A percentile compares a stretch with the other conserved stretches of the same genome.
Conservation (phyloP, 2,329 filamentous ascomycete species). For the Alternaria arborescens region DNA sequence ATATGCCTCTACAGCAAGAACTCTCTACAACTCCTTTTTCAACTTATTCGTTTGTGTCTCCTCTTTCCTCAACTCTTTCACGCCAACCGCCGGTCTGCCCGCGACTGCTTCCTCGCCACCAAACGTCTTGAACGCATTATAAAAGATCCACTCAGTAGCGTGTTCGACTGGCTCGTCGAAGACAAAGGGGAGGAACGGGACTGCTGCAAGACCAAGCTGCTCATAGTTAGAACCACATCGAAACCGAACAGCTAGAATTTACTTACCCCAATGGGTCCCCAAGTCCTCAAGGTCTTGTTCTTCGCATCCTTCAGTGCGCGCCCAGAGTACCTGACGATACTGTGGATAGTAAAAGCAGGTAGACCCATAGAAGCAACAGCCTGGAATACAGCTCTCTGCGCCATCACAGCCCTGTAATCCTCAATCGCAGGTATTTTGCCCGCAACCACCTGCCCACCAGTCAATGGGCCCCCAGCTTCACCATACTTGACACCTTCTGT, state of each 20-base stretch:
- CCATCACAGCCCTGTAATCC: slow-evolving; percentile 91
- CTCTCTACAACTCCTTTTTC: slow-evolving; percentile 51
- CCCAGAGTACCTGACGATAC: slow-evolving; percentile 88
- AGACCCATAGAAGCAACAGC: slow-evolving; percentile 90
- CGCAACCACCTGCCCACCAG: slow-evolving; percentile 38
- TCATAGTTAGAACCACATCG: slow-evolving; percentile 3
- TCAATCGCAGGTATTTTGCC: slow-evolving; percentile 75
- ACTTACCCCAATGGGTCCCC: slow-evolving; percentile 89
- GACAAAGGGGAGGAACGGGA: slow-evolving; percentile 82
- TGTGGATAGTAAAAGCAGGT: slow-evolving; percentile 93
- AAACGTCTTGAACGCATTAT: slow-evolving; percentile 77
- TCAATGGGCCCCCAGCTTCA: slow-evolving; percentile 27
- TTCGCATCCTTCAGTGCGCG: slow-evolving; percentile 83
- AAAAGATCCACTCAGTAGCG: slow-evolving; percentile 89
- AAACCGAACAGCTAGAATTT: neutral
- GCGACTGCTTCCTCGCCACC: slow-evolving; percentile 70
- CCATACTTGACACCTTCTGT: slow-evolving; percentile 35
- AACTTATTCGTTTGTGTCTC: slow-evolving; percentile 43
- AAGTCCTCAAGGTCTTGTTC: slow-evolving; percentile 79
- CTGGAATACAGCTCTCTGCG: slow-evolving; percentile 90
- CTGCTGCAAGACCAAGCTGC: slow-evolving; percentile 68
- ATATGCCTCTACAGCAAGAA: neutral
- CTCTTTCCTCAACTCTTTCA: slow-evolving; percentile 47
- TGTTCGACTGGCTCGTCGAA: slow-evolving; percentile 95
- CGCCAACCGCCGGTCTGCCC: slow-evolving; percentile 49